Evolutionary conservation across 441 rosid species (phyloP).

Genomic region (Brassica balearica): DNA sequence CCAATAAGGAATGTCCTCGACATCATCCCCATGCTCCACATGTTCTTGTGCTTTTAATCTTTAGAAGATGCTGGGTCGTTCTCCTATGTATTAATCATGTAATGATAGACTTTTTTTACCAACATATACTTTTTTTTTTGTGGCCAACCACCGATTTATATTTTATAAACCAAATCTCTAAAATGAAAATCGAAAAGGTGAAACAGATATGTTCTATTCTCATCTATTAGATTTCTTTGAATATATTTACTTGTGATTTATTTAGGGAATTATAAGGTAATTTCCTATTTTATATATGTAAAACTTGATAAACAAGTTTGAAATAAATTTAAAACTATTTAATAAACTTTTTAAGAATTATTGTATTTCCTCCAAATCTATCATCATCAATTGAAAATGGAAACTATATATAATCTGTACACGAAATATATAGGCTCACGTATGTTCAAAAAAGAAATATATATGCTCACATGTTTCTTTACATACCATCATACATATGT

Average conservation of each 20-base stretch:
- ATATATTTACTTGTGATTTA: neutral
- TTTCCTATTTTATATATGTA: neutral
- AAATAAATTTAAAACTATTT: neutral
- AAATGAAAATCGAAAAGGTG: neutral
- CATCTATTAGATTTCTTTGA: neutral
- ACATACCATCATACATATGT: neutral
- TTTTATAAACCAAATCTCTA: neutral
- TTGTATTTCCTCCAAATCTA: neutral
- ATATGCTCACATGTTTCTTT: neutral
- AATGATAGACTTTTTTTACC: neutral
- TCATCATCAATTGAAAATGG: neutral
- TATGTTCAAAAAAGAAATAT: neutral
- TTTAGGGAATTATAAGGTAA: neutral
- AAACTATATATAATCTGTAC: neutral
- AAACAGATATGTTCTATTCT: neutral
- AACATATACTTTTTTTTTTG: neutral
- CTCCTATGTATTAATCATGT: slow-evolving; percentile 7
- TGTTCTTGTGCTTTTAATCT: slow-evolving; percentile 29
- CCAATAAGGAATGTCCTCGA: slow-evolving; percentile 28
- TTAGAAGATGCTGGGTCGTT: slow-evolving; percentile 38
- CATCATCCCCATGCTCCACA: slow-evolving; percentile 25
- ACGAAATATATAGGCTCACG: neutral
- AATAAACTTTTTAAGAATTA: neutral
- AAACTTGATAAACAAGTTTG: neutral
- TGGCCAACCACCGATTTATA: neutral